A percentile compares a stretch with the other conserved stretches of the same genome.
These are phyloP conservation scores for Pythium sukuiense DNA, from an alignment of 352 stramenopile genomes.

Conservation along the genomic window DNA sequence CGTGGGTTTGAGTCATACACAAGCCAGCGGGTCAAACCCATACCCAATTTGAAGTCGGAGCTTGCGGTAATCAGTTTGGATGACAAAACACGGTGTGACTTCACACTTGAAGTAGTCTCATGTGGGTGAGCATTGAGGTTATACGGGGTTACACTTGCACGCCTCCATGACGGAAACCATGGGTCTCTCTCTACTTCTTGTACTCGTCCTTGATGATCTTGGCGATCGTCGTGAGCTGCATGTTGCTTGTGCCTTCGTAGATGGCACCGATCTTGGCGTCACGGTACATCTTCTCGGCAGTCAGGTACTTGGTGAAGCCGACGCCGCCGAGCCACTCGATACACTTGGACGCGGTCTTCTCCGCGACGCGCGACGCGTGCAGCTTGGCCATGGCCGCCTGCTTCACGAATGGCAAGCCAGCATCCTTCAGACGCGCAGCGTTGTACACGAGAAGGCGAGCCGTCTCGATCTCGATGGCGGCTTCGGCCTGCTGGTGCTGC, in stretches of 20 bases:
- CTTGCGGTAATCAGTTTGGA: not conserved
- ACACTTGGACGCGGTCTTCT: slow-evolving; percentile 94
- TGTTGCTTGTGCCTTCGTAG: slow-evolving; percentile 98
- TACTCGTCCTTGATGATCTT: slow-evolving; percentile 91
- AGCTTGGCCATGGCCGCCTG: slow-evolving; percentile 98
- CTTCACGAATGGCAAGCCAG: slow-evolving; percentile 94
- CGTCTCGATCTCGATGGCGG: slow-evolving; percentile 94
- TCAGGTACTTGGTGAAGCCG: slow-evolving; percentile 94
- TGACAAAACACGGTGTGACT: not conserved
- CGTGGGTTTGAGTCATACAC: slow-evolving; percentile 24
- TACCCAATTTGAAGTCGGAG: slow-evolving; percentile 31
- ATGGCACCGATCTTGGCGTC: slow-evolving; percentile 98
- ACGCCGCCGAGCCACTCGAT: slow-evolving; percentile 96
- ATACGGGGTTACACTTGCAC: slow-evolving; percentile 8
- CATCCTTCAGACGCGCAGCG: slow-evolving; percentile 93
- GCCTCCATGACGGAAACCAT: not conserved
- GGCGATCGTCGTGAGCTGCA: slow-evolving; percentile 95
- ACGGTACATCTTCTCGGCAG: slow-evolving; percentile 96
- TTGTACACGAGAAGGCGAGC: slow-evolving; percentile 95
- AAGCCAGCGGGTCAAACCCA: not conserved
- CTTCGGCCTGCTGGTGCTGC: slow-evolving; percentile 96
- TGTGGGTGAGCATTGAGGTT: not conserved
- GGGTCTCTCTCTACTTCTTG: slow-evolving; percentile 59
- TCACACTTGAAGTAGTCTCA: not conserved
- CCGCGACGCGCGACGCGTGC: slow-evolving; percentile 93